Conservation (phyloP, 1,139 yeast species). For the Williopsis jadinii region DNA sequence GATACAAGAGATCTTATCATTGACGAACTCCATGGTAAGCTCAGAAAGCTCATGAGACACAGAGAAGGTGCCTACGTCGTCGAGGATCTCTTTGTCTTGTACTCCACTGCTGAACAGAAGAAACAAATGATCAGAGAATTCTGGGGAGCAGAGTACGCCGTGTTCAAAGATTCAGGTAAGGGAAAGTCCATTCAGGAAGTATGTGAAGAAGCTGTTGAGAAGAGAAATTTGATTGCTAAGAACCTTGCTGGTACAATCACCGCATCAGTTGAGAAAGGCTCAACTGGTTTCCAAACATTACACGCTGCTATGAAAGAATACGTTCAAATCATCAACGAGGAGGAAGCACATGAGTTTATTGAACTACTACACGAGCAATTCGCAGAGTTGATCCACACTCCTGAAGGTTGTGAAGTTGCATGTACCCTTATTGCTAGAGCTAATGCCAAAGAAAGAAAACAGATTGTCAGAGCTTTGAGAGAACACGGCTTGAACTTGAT, state of each 20-base stretch:
- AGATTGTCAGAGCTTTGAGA: conserved; percentile 62
- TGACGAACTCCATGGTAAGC: conserved; percentile 82
- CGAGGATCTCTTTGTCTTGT: conserved; percentile 85
- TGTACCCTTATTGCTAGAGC: conserved; percentile 73
- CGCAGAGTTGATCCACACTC: conserved; percentile 93
- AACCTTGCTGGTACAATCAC: conserved; percentile 79
- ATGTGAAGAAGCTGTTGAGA: conserved; percentile 68
- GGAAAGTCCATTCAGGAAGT: conserved; percentile 59
- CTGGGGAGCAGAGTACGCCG: conserved; percentile 96
- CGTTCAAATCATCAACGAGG: conserved; percentile 58
- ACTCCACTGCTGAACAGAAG: conserved; percentile 78
- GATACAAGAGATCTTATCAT: conserved; percentile 69
- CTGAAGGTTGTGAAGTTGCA: conserved; percentile 91
- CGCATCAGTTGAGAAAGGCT: conserved; percentile 91
- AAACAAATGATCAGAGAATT: conserved; percentile 91
- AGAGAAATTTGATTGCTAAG: conserved; percentile 66
- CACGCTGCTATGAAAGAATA: conserved; percentile 96
- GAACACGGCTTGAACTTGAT: conserved; percentile 69
- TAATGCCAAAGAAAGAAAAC: conserved; percentile 88
- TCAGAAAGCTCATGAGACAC: conserved; percentile 90
- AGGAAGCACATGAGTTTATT: conserved; percentile 74
- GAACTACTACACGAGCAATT: conserved; percentile 81
- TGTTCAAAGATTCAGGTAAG: conserved; percentile 72
- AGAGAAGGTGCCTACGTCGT: conserved; percentile 98
- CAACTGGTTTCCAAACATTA: conserved; percentile 91